Evolutionary conservation across 2,329 filamentous ascomycete species (phyloP).

Genomic region (Colletotrichum sp.): DNA sequence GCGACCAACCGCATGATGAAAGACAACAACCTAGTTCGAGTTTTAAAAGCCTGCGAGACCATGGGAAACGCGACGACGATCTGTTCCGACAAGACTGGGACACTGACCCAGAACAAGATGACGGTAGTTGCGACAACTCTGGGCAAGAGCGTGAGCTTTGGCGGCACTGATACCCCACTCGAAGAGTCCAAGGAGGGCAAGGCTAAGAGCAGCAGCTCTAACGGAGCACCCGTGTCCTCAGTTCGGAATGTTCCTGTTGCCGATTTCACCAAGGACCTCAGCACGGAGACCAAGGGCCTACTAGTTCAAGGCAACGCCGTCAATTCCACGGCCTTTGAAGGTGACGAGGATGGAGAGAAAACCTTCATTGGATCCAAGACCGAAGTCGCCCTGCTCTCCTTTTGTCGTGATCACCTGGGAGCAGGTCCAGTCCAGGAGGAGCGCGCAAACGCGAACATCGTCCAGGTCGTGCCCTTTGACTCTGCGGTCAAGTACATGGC

Average conservation of each 20-base stretch:
- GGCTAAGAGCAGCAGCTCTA: slow-evolving; percentile 26
- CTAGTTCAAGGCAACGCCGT: slow-evolving; percentile 69
- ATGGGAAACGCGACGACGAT: slow-evolving; percentile 78
- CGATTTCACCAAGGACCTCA: slow-evolving; percentile 2
- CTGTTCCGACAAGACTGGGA: slow-evolving; percentile 46
- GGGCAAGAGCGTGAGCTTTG: slow-evolving; percentile 45
- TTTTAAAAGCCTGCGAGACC: slow-evolving; percentile 71
- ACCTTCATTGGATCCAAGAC: slow-evolving; percentile 79
- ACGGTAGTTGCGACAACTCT: slow-evolving; percentile 74
- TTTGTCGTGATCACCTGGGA: slow-evolving; percentile 69
- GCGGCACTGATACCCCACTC: slow-evolving; percentile 30
- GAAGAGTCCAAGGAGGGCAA: slow-evolving; percentile 29
- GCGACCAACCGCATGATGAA: slow-evolving; percentile 72
- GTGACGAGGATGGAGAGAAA: slow-evolving; percentile 60
- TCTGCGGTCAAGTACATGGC: slow-evolving; percentile 70
- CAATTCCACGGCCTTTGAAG: slow-evolving; percentile 75
- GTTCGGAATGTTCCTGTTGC: neutral
- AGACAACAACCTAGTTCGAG: slow-evolving; percentile 73
- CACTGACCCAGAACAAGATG: slow-evolving; percentile 69
- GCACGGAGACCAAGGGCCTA: slow-evolving; percentile 30
- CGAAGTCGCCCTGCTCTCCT: slow-evolving; percentile 75
- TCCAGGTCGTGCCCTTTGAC: slow-evolving; percentile 45
- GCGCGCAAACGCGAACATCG: slow-evolving; percentile 60
- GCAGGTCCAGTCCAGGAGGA: slow-evolving; percentile 67
- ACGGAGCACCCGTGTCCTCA: neutral